Conservation (phyloP, 345 rosid genomes). For the Moringa oleifera region DNA sequence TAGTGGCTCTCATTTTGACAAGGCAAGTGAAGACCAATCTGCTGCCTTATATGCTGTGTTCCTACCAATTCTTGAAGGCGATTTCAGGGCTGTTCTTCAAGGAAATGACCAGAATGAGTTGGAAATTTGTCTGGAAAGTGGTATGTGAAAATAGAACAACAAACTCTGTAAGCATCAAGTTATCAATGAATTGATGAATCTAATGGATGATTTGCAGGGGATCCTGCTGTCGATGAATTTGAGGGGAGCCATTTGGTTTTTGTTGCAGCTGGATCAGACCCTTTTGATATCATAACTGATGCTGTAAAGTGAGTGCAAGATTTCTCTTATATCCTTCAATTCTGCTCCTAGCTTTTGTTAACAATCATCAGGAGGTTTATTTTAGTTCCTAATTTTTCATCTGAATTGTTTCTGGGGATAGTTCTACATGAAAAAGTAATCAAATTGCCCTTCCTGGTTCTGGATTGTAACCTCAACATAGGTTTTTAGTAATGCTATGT, state of each 20-base stretch:
- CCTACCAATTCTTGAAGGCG: constrained; percentile 60
- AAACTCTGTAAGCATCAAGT: too few species aligned
- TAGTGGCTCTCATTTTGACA: constrained; percentile 38
- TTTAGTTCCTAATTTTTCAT: too few species aligned
- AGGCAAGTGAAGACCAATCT: constrained; percentile 18
- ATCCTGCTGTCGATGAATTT: constrained; percentile 49
- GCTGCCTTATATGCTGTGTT: constrained; percentile 39
- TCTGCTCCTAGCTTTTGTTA: too few species aligned
- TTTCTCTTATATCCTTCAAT: background rate
- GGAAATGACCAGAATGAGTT: constrained; percentile 53
- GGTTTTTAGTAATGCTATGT: background rate
- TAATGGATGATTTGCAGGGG: constrained; percentile 34
- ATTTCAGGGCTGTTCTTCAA: constrained; percentile 65
- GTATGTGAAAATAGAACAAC: constrained; percentile 14
- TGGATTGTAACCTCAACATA: background rate
- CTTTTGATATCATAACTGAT: constrained; percentile 52
- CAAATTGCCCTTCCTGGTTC: background rate
- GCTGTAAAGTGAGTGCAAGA: constrained; percentile 43
- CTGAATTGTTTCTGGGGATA: too few species aligned
- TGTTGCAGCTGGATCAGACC: constrained; percentile 58
- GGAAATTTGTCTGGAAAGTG: constrained; percentile 69
- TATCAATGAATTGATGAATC: background rate
- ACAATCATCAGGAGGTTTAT: too few species aligned
- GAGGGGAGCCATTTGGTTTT: constrained; percentile 55
- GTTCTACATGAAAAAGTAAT: background rate